Evolutionary conservation across 768 basidiomycete species (phyloP), one percentile per base, ranked within the genome.

Genomic region (Cystofilobasidium capitatum): DNA sequence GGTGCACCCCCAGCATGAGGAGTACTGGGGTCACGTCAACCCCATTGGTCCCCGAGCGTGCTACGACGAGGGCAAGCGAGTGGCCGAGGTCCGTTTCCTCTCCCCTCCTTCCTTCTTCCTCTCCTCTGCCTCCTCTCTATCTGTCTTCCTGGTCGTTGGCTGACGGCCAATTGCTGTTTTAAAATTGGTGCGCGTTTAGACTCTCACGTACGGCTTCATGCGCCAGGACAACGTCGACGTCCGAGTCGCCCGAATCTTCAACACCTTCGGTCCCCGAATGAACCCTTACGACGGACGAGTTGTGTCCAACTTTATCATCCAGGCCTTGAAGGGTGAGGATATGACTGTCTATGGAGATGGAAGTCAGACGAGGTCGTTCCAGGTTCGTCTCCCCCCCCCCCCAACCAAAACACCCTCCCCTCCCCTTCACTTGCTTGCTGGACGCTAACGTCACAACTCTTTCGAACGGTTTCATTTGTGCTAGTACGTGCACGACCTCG

Each of bases 1-100:
- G 76, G 93, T 96, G 40, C 96, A 99, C 78, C 96, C 96, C 33
- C 96, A 99, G 77, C 83, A 80, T 65, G 92, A 97, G 77, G 91
- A 96, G 75, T 94, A 94, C 63, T 64, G 63, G 90, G 93, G 92
- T 57, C 87, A 98, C 78, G 96, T 99, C 75, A 99, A 99, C 81
- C 92, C 92, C 49, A 96, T 93, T 73, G 96, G 96, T 29, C 89
- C 90, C 69, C 89, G 96, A 70, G 93, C 94, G n/a, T 99, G 96
- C 79, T 99, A 99, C 76, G 96, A 99, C 75, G 96, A 99, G 79
- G 96, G 96, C 58, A 99, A 99, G 80, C 91, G 96, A 73, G 94
- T 98, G 44, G 94, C 96, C 45, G 96, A 99, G 65, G 65, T 66
- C 1, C 45, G 45, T 61, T 13, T 20, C 9, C 13, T 22, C 42